Percentiles rank a stretch among this genome's conserved stretches.
phyloP scores from a whole-genome alignment of 23 red algal genomes.

The Gracilariopsis chorda region DNA sequence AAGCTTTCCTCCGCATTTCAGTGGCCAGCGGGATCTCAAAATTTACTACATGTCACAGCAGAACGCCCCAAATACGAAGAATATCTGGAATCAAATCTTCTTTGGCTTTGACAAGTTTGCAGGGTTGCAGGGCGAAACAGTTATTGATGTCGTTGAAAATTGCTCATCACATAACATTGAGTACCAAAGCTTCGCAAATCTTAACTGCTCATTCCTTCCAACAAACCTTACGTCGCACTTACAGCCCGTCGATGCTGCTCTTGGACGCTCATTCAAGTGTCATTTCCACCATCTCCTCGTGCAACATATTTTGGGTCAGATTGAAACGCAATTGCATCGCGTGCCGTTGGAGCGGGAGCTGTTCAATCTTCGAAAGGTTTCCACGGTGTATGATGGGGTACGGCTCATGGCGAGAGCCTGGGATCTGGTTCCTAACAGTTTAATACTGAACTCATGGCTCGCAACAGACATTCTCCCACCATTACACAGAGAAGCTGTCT shows the following conservation, averaged over 20 bases:
- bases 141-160: neutral
- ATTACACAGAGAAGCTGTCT: too few relatives aligned
- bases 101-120: too few relatives aligned
- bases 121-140: neutral
- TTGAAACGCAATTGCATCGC: too few relatives aligned
- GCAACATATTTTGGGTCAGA: too few relatives aligned
- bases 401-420: neutral
- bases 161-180: neutral
- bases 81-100: neutral
- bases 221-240: neutral
- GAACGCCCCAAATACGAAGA: too few relatives aligned
- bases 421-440: neutral
- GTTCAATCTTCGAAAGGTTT: neutral
- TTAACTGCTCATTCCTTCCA: neutral
- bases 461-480: too few relatives aligned
- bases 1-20: too few relatives aligned
- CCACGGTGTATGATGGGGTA: slow-evolving; percentile 1
- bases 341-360: neutral
- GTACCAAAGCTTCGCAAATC: too few relatives aligned
- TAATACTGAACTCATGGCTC: too few relatives aligned
- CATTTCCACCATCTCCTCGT: too few relatives aligned
- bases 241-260: neutral
- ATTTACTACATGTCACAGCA: too few relatives aligned
- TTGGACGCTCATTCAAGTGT: neutral
- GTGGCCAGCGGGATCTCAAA: too few relatives aligned